Evolutionary conservation across 148 eudicot species (phyloP), one percentile per base, ranked within the genome.

Genomic region (Agrostemma githago): DNA sequence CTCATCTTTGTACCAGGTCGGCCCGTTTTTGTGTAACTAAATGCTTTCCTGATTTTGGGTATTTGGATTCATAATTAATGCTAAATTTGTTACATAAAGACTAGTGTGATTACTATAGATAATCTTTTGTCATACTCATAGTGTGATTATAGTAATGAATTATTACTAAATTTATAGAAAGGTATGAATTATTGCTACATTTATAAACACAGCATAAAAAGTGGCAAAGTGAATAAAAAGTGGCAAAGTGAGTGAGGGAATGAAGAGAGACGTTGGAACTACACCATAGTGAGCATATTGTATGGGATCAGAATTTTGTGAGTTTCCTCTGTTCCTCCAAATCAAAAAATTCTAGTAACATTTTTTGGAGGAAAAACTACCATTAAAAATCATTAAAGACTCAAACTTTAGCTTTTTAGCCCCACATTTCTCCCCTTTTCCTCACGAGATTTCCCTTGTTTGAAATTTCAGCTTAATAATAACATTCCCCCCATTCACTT

Each of bases 211-310:
- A n/a, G n/a, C n/a, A n/a, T n/a, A n/a, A n/a, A n/a, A n/a, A n/a
- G n/a, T n/a, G n/a, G n/a, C n/a, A n/a, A n/a, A n/a, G n/a, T 44
- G 4, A 5, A 54, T 14, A 10, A 67, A 76, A 76, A 76, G 79
- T 60, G 73, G 70, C 68, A 80, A 72, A 68, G 53, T 44, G 56
- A 71, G 62, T 42, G 43, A 62, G 21, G 8, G n/a, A 6, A 15
- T 6, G 42, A 2, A 67, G 54, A 80, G 70, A 80, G 83, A 80
- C 83, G 83, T 80, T 80, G 48, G 80, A 54, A 43, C 7, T 61
- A n/a, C 78, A 66, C 8, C 42, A 57, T 44, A 20, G 17, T 17
- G 3, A 68, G 57, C 54, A 67, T 68, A 17, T 44, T 68, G 11
- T 8, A 7, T 1, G 2, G 4, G 3, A 21, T 4, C 15, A 19